phyloP scores from a whole-genome alignment of 2,329 filamentous ascomycete species.

The Acephala macrosclerotiorum region DNA sequence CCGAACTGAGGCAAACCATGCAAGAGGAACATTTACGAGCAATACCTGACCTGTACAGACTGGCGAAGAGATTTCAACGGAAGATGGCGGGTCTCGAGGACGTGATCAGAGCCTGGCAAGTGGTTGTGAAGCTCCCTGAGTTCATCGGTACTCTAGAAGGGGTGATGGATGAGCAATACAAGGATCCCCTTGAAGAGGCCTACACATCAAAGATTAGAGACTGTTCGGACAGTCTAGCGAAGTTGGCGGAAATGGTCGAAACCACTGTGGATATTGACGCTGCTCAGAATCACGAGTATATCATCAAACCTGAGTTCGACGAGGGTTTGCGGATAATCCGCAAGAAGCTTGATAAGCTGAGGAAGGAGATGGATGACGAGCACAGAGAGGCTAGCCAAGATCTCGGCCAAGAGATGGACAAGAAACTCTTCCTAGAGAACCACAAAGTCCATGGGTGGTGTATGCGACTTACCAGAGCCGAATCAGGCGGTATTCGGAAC shows the following conservation, averaged over 20 bases:
- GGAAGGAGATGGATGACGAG: slow-evolving; percentile 83
- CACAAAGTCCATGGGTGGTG: slow-evolving; percentile 97
- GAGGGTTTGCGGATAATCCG: slow-evolving; percentile 87
- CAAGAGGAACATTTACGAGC: slow-evolving; percentile 94
- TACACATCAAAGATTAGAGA: slow-evolving; percentile 86
- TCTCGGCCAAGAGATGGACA: slow-evolving; percentile 90
- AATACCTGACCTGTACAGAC: slow-evolving; percentile 91
- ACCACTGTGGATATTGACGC: slow-evolving; percentile 96
- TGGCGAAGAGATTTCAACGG: slow-evolving; percentile 94
- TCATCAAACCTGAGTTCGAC: slow-evolving; percentile 98
- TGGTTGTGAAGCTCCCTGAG: slow-evolving; percentile 87
- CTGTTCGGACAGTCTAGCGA: slow-evolving; percentile 79
- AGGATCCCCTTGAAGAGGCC: slow-evolving; percentile 81
- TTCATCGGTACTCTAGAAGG: slow-evolving; percentile 89
- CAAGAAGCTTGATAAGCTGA: slow-evolving; percentile 86
- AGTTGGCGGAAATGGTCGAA: slow-evolving; percentile 97
- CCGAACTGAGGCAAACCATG: slow-evolving; percentile 91
- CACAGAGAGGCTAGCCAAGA: slow-evolving; percentile 80
- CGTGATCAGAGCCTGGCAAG: slow-evolving; percentile 94
- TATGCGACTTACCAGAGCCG: slow-evolving; percentile 88
- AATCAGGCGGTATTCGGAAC: slow-evolving; percentile 92
- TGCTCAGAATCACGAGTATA: slow-evolving; percentile 95
- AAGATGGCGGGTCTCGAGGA: slow-evolving; percentile 92
- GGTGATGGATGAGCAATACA: slow-evolving; percentile 95
- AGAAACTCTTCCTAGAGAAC: slow-evolving; percentile 97